Base-by-base conservation (phyloP, 2,329 filamentous ascomycete species). In the Magnaporthales sp. region DNA sequence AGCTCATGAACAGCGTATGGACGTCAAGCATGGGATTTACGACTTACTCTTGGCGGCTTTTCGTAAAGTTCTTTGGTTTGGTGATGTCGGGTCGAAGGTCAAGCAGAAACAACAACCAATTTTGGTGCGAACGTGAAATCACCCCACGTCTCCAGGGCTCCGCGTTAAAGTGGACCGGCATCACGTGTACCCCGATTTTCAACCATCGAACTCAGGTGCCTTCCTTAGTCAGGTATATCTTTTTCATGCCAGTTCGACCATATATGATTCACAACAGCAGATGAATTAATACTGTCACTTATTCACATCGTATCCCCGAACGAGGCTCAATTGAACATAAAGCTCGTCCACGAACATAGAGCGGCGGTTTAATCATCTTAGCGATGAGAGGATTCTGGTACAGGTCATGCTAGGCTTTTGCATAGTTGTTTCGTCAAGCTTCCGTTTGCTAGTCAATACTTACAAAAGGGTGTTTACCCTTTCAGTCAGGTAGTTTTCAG, bases 1-100 rank as follows among this genome's bases (percentile, higher is more conserved):
- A 73, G 71, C 66, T 46, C 46, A 38, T 46, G 66, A 15, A 62
- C 67, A 27, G 46, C 61, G 66, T 65, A 30, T 56, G 38, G 26
- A 62, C 31, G 31, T 62, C 29, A 10, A 61, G 26, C n/a, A n/a
- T 30, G 11, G 10, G 54, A 56, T 22, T 19, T n/a, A 27, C 62
- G 61, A 71, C 70, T 66, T 68, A 72, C 71, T 72, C 71, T 71
- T 72, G 67, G 66, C 69, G 70, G 70, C 68, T 68, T n/a, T 63
- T 64, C 62, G 61, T 32, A 58, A 29, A 26, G 51, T 26, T 30
- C 15, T 65, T 58, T 58, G 62, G 31, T 64, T 63, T 66, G 32
- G 60, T 67, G 56, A 67, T 67, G 66, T 67, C 63, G 66, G 65
- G 61, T 30, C 32, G 11, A 32, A 56, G 24, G 65, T 26, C 24